These are phyloP conservation scores for Coemansia sp. DNA, from an alignment of 192 early-diverging fungal species.

Conservation along the genomic window DNA sequence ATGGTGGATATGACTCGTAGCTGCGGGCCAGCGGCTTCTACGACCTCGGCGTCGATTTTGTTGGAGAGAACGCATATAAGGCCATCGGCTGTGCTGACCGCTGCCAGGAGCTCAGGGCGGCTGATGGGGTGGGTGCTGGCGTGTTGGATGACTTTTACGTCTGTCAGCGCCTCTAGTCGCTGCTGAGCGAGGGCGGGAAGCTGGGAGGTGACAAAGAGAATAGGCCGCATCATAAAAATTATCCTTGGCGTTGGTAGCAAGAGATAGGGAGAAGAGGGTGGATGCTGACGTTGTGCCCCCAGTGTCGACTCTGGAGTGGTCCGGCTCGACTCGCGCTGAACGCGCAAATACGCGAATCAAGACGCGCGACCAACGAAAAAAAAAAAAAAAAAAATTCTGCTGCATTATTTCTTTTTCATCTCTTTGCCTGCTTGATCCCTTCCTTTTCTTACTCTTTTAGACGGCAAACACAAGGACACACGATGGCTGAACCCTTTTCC, in stretches of 20 bases:
- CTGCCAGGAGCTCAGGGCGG: constrained; percentile 52
- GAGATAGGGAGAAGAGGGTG: too few species aligned
- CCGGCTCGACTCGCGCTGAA: not conserved
- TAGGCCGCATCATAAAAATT: constrained; percentile 8
- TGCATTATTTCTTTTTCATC: not conserved
- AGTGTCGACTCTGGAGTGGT: not conserved
- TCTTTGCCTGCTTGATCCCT: not conserved
- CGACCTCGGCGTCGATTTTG: constrained; percentile 67
- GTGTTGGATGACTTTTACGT: constrained; percentile 60
- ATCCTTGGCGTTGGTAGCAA: not conserved
- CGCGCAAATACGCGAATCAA: too few species aligned
- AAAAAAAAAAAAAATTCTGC: too few species aligned
- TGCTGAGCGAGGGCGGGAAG: constrained; percentile 54
- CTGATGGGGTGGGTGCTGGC: constrained; percentile 51
- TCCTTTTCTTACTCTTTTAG: constrained; percentile 1
- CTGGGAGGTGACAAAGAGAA: constrained; percentile 54
- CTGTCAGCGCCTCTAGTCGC: constrained; percentile 44
- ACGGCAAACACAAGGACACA: not conserved
- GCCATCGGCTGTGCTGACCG: constrained; percentile 53
- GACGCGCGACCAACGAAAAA: too few species aligned
- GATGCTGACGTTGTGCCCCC: too few species aligned
- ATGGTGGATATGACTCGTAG: constrained; percentile 75
- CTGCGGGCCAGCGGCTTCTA: constrained; percentile 62
- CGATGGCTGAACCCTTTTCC: constrained; percentile 16
- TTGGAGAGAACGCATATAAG: constrained; percentile 71